Percentiles rank a stretch among this genome's conserved stretches.
Conservation (phyloP, 768 basidiomycete species). For the Termitomyces sp. region DNA sequence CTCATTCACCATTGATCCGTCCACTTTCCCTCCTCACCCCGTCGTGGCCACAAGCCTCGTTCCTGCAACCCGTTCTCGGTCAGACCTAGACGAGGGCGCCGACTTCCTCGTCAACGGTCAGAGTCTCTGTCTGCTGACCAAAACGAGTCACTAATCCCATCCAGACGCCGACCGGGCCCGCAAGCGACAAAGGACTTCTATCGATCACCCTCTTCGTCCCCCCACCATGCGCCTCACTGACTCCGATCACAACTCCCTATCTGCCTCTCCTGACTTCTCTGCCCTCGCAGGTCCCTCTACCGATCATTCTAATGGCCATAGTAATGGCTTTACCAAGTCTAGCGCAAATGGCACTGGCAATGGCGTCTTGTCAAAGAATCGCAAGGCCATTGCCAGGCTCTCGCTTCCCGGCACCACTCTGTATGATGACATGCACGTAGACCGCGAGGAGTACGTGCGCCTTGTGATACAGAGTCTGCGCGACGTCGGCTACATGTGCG, state of each 20-base stretch:
- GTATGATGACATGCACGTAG: conserved; percentile 73
- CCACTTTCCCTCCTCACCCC: conserved; percentile 46
- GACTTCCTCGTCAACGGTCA: conserved; percentile 28
- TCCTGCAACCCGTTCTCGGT: conserved; percentile 60
- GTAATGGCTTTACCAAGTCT: conserved; percentile 32
- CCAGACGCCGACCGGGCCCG: conserved; percentile 39
- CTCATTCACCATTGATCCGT: conserved; percentile 59
- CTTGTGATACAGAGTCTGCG: conserved; percentile 84
- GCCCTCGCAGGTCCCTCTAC: conserved; percentile 52
- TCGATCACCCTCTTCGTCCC: conserved; percentile 28
- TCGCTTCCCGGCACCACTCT: conserved; percentile 67
- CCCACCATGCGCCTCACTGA: conserved; percentile 47
- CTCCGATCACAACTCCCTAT: conserved; percentile 43
- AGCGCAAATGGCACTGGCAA: conserved; percentile 23
- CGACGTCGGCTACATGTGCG: conserved; percentile 79
- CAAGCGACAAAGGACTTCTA: conserved; percentile 66
- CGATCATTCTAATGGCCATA: conserved; percentile 38
- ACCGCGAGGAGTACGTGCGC: conserved; percentile 88
- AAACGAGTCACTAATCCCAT: conserved; percentile 11
- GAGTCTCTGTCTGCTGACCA: conserved; percentile 14
- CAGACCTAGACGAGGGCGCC: conserved; percentile 53
- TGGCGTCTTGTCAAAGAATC: conserved; percentile 43
- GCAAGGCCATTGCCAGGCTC: conserved; percentile 53
- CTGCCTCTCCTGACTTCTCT: conserved; percentile 37
- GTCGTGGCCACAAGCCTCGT: conserved; percentile 43